Evolutionary conservation across 345 rosid species (phyloP).

Genomic region (Passiflora organensis): DNA sequence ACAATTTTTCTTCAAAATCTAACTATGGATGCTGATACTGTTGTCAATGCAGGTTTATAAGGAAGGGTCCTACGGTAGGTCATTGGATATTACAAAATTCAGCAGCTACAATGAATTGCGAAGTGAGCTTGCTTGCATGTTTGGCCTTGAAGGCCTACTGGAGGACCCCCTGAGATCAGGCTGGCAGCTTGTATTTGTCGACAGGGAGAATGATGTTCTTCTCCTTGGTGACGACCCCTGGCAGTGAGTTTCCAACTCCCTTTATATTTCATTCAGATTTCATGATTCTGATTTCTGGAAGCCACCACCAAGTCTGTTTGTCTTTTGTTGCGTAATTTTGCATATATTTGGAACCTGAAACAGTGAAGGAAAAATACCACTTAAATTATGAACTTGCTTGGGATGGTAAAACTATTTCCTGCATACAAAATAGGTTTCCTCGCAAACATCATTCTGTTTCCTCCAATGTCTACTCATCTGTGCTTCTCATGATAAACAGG

Average conservation of each 20-base stretch:
- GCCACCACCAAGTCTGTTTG: no score
- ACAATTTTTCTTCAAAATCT: no score
- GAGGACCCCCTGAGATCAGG: conserved; percentile 99
- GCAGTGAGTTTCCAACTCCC: conserved; percentile 62
- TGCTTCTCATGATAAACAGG: conserved; percentile 36
- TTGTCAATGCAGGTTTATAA: conserved; percentile 81
- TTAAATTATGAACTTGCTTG: no score
- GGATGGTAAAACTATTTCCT: no score
- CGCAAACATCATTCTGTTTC: no score
- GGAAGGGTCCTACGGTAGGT: conserved; percentile 88
- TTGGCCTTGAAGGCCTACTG: conserved; percentile 98
- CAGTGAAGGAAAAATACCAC: no score
- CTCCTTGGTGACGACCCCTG: conserved; percentile 99
- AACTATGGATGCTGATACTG: no score
- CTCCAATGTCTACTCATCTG: background rate
- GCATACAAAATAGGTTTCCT: no score
- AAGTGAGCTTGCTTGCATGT: conserved; percentile 86
- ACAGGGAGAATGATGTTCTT: conserved; percentile 98
- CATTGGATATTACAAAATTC: conserved; percentile 80
- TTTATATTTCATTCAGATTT: background rate
- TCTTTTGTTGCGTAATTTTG: no score
- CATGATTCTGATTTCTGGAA: background rate
- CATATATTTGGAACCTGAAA: no score
- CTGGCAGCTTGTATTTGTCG: conserved; percentile 99
- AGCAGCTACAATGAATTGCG: conserved; percentile 98